These are phyloP conservation scores for Periconia sp. DNA, from an alignment of 2,329 filamentous ascomycete species.

Conservation along the genomic window DNA sequence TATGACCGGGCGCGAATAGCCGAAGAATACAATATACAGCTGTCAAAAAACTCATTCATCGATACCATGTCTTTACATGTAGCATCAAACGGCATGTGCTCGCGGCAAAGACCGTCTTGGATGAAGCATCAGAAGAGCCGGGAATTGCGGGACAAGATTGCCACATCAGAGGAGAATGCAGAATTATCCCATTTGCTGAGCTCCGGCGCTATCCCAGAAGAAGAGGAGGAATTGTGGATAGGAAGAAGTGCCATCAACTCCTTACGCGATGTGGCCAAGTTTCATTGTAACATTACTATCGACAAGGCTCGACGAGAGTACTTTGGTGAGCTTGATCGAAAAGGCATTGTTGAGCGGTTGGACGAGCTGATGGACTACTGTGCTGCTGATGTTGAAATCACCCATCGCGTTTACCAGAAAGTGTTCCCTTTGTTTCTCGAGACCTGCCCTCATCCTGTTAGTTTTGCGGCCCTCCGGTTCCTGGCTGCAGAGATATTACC, in stretches of 20 bases:
- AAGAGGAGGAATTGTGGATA: conserved; percentile 96
- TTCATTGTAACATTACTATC: conserved; percentile 88
- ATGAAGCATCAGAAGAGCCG: conserved; percentile 93
- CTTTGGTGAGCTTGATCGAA: conserved; percentile 81
- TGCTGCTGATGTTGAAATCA: conserved; percentile 90
- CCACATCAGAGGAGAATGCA: conserved; percentile 71
- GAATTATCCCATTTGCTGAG: conserved; percentile 76
- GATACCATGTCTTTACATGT: conserved; percentile 99
- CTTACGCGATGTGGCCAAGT: conserved; percentile 91
- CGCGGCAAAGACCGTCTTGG: conserved; percentile 93
- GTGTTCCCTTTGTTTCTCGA: conserved; percentile 90
- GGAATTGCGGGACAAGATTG: conserved; percentile 80
- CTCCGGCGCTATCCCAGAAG: conserved; percentile 70
- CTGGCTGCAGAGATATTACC: conserved; percentile 93
- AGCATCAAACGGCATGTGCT: conserved; percentile 99
- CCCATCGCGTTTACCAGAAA: conserved; percentile 90
- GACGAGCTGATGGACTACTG: conserved; percentile 92
- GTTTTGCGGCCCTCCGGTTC: conserved; percentile 91
- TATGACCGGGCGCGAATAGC: conserved; percentile 88
- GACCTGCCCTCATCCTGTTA: conserved; percentile 94
- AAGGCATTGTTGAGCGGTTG: conserved; percentile 72
- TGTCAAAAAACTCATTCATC: conserved; percentile 84
- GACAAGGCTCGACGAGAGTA: conserved; percentile 88
- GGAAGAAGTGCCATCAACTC: conserved; percentile 95
- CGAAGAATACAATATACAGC: conserved; percentile 86